Evolutionary conservation across 73 alveolate genomes (phyloP).

Genomic region (Paramecium bursaria): DNA sequence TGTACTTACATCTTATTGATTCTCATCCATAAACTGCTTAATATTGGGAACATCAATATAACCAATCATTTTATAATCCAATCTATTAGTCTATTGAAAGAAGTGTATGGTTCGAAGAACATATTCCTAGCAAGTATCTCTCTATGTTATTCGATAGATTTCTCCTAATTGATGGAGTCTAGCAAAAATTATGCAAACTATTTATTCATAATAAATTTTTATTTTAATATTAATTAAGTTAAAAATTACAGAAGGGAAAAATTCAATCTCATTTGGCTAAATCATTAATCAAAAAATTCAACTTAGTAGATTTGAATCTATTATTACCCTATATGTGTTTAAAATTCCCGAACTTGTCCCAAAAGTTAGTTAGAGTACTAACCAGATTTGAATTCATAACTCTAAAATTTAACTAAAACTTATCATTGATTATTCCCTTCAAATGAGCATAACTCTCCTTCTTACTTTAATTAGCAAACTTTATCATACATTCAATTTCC

Average conservation of each 20-base stretch:
- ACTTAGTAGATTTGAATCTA: slow-evolving; percentile 17
- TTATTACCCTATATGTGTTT: slow-evolving; percentile 28
- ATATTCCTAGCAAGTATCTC: slow-evolving; percentile 19
- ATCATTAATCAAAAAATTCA: slow-evolving; percentile 42
- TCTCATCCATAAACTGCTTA: neutral
- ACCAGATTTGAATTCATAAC: neutral
- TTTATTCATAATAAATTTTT: no score
- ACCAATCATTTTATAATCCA: neutral
- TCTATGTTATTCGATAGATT: no score
- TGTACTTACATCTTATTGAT: neutral
- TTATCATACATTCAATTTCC: slow-evolving; percentile 44
- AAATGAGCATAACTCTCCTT: slow-evolving; percentile 25
- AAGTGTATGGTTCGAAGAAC: slow-evolving; percentile 30
- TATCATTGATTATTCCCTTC: neutral
- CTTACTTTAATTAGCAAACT: slow-evolving; percentile 30
- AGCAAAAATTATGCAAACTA: no score
- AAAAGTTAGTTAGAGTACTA: slow-evolving; percentile 3
- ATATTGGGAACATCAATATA: neutral
- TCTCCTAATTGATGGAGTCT: no score
- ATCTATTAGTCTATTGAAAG: neutral
- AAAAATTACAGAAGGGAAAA: no score
- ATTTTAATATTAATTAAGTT: no score
- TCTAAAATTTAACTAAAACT: slow-evolving; percentile 23
- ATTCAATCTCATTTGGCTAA: no score
- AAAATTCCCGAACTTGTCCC: slow-evolving; percentile 4